These are phyloP conservation scores for Auriscalpium orientale DNA, from an alignment of 768 basidiomycete genomes.

Conservation along the genomic window DNA sequence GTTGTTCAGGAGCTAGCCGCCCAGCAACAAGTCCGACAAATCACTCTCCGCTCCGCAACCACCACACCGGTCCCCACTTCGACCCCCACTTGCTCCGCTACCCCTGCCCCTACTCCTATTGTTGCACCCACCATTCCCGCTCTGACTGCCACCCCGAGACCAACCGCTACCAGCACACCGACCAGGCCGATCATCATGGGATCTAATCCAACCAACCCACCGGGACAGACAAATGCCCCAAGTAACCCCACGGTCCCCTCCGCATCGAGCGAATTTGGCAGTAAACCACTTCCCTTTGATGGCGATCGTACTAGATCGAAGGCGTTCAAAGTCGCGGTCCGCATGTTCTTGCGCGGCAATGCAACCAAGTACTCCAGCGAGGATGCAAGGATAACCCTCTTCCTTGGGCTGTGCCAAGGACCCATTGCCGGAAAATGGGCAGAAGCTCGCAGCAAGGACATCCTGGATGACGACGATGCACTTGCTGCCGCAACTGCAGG, in stretches of 20 bases:
- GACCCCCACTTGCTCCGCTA: background rate
- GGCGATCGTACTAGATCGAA: background rate
- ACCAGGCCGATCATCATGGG: too few species aligned
- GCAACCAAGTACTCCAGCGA: background rate
- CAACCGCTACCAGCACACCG: background rate
- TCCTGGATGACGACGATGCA: background rate
- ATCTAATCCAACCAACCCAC: too few species aligned
- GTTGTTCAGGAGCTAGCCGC: background rate
- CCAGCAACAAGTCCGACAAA: background rate
- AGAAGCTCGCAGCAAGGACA: background rate
- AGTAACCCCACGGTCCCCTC: too few species aligned
- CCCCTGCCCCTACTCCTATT: background rate
- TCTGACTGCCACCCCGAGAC: background rate
- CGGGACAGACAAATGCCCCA: too few species aligned
- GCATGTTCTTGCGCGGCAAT: background rate
- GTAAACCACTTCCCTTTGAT: background rate
- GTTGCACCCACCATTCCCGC: background rate
- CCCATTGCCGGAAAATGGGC: background rate
- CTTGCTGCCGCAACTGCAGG: background rate
- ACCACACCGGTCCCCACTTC: background rate
- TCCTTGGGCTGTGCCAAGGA: background rate
- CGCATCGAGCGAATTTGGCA: background rate
- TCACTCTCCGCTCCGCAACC: background rate
- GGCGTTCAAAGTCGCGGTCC: background rate
- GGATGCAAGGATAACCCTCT: background rate